Evolutionary conservation across 805 yeast genomes (phyloP).

Genomic region (Hanseniaspora valbyensis): DNA sequence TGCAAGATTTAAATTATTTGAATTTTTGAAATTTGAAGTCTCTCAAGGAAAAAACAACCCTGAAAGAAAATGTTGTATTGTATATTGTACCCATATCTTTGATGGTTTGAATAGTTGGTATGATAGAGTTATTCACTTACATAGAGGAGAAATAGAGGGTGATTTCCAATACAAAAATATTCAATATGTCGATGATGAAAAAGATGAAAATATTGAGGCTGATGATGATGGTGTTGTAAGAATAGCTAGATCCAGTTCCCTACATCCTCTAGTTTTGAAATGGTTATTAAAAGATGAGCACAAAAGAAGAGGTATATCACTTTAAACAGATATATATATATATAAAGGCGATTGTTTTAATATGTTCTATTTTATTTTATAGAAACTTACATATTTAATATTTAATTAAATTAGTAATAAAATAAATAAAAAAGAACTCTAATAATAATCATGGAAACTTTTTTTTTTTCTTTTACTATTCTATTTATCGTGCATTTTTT

Average conservation of each 20-base stretch:
- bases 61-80: conserved; percentile 57
- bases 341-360: too few relatives aligned
- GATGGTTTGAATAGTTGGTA: conserved; percentile 94
- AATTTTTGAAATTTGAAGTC: conserved; percentile 67
- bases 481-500: too few relatives aligned
- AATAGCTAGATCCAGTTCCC: conserved; percentile 28
- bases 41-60: conserved; percentile 22
- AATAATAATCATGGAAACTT: too few relatives aligned
- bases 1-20: conserved; percentile 64
- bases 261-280: conserved; percentile 61
- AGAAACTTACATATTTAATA: too few relatives aligned
- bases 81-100: conserved; percentile 92
- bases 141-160: conserved; percentile 46
- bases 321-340: too few relatives aligned
- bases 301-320: background rate
- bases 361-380: too few relatives aligned
- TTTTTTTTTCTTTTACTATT: too few relatives aligned
- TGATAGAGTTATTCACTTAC: conserved; percentile 66
- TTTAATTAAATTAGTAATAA: too few relatives aligned
- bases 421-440: too few relatives aligned
- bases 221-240: background rate
- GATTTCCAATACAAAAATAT: conserved; percentile 29
- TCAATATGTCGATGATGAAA: conserved; percentile 27
- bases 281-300: conserved; percentile 47
- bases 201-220: background rate